phyloP scores from a whole-genome alignment of 179 eudicot species.

The Sideroxylon spinosum region DNA sequence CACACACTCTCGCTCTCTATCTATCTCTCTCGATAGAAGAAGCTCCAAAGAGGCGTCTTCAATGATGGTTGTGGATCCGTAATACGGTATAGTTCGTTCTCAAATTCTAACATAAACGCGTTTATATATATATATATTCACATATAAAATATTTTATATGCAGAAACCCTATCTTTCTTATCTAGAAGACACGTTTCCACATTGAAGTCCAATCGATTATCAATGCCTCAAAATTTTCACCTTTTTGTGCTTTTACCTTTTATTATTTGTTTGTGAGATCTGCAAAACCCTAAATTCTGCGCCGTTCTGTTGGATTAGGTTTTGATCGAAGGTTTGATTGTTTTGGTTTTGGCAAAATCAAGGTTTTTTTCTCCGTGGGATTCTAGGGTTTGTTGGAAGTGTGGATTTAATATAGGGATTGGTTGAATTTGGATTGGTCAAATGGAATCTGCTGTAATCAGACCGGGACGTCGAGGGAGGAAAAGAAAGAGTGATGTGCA shows the following conservation, averaged over 20 bases:
- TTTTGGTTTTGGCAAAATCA: background rate
- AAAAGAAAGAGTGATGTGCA: constrained; percentile 39
- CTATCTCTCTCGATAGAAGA: constrained; percentile 17
- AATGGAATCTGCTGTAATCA: constrained; percentile 41
- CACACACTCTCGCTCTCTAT: background rate
- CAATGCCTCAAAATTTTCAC: background rate
- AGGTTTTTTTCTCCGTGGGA: constrained; percentile 8
- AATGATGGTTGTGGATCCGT: constrained; percentile 13
- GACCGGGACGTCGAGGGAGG: constrained; percentile 38
- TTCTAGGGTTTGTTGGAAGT: constrained; percentile 21
- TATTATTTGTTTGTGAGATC: background rate
- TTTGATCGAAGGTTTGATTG: background rate
- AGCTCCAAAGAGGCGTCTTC: constrained; percentile 3
- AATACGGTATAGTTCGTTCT: constrained; percentile 1
- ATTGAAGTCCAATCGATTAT: constrained; percentile 1
- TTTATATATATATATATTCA: background rate
- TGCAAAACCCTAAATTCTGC: background rate
- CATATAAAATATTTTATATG: background rate
- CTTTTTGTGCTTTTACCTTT: background rate
- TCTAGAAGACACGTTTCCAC: background rate
- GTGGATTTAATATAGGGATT: constrained; percentile 20
- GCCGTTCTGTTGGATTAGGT: constrained; percentile 11
- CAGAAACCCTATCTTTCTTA: background rate
- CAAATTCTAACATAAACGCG: background rate
- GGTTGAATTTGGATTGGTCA: constrained; percentile 8